Conservation (phyloP, 2,329 filamentous ascomycete species). For the Akanthomyces lecanii region DNA sequence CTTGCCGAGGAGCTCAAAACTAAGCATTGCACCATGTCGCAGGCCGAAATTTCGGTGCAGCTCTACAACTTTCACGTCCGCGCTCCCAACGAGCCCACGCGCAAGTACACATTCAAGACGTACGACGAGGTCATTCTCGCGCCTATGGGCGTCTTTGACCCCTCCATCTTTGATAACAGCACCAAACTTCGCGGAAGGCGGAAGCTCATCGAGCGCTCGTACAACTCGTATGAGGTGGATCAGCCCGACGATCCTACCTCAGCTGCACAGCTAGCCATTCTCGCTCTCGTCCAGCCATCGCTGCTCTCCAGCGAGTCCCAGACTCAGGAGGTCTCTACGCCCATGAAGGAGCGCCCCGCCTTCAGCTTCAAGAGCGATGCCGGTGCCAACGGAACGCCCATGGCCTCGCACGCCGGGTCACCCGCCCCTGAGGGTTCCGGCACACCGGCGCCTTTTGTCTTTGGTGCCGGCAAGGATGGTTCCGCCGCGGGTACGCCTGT, state of each 20-base stretch:
- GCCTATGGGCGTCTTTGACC: constrained; percentile 91
- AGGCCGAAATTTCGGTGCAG: constrained; percentile 84
- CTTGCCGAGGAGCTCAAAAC: constrained; percentile 94
- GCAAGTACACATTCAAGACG: constrained; percentile 92
- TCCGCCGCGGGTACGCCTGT: constrained; percentile 47
- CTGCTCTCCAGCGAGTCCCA: constrained; percentile 37
- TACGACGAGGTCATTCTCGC: constrained; percentile 96
- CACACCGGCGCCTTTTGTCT: constrained; percentile 62
- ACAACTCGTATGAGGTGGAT: constrained; percentile 88
- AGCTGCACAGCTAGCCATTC: constrained; percentile 69
- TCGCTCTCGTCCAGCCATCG: constrained; percentile 57
- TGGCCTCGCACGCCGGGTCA: constrained; percentile 80
- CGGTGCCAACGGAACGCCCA: constrained; percentile 70
- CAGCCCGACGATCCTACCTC: constrained; percentile 84
- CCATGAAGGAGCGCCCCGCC: constrained; percentile 61
- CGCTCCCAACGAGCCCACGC: constrained; percentile 79
- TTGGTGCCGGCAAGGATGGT: constrained; percentile 48
- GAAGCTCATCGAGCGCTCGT: constrained; percentile 79
- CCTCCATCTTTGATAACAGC: constrained; percentile 77
- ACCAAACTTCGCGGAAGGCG: constrained; percentile 75
- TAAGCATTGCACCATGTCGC: constrained; percentile 86
- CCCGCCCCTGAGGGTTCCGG: constrained; percentile 73
- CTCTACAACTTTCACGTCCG: constrained; percentile 87
- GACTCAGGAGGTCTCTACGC: constrained; percentile 51
- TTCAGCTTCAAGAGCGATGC: constrained; percentile 67